These are phyloP conservation scores for Scorias spongiosa DNA, from an alignment of 2,329 filamentous ascomycete genomes.

Conservation along the genomic window DNA sequence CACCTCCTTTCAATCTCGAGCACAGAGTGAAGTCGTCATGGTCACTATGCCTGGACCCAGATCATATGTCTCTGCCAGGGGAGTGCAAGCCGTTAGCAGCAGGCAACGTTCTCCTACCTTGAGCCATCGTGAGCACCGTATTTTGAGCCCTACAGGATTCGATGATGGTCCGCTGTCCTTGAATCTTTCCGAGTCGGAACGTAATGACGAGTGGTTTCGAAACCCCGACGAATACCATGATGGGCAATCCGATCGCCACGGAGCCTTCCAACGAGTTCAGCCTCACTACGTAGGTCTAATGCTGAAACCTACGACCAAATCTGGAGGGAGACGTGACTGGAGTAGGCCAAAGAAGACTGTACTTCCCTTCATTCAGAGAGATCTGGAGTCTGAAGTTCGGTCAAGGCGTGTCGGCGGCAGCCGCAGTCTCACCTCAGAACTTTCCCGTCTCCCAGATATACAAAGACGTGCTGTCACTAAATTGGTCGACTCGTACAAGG, in stretches of 20 bases:
- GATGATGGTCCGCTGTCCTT: too few relatives aligned
- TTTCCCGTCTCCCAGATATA: neutral
- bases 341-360: neutral
- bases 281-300: neutral
- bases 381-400: neutral
- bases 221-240: too few relatives aligned
- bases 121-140: too few relatives aligned
- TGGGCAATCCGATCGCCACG: neutral
- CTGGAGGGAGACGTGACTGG: neutral
- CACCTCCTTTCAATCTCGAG: too few relatives aligned
- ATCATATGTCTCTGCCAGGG: too few relatives aligned
- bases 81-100: too few relatives aligned
- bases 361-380: neutral
- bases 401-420: neutral
- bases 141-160: too few relatives aligned
- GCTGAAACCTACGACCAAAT: neutral
- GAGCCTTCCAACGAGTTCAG: neutral
- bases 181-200: too few relatives aligned
- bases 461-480: neutral
- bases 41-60: too few relatives aligned
- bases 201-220: too few relatives aligned
- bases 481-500: neutral
- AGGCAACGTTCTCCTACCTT: too few relatives aligned
- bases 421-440: neutral
- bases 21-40: too few relatives aligned